Conservation (phyloP, 1,284 basidiomycete species). For the Chalciporus sp. region DNA sequence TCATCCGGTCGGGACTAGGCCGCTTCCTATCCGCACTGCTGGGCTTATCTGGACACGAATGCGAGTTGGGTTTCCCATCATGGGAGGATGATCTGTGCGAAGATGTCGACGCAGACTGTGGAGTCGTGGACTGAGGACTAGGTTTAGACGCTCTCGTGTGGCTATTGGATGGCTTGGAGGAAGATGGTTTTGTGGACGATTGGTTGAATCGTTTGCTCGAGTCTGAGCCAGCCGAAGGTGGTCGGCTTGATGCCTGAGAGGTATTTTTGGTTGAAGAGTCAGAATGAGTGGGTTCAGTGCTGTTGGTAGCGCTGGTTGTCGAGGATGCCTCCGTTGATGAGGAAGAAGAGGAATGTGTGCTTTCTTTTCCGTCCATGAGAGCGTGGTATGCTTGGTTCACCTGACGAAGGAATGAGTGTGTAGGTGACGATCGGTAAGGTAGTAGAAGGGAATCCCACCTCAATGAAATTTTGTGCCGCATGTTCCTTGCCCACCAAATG, state of each 20-base stretch:
- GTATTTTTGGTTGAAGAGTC: slow-evolving; percentile 24
- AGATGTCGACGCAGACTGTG: slow-evolving; percentile 13
- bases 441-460: slow-evolving; percentile 19
- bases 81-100: slow-evolving; percentile 9
- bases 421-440: slow-evolving; percentile 24
- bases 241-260: slow-evolving; percentile 29
- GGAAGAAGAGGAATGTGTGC: slow-evolving; percentile 35
- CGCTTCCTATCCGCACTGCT: slow-evolving; percentile 12
- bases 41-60: slow-evolving; percentile 15
- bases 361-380: slow-evolving; percentile 77
- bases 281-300: slow-evolving; percentile 24
- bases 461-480: slow-evolving; percentile 38
- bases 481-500: slow-evolving; percentile 48
- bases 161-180: slow-evolving; percentile 15
- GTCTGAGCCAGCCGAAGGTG: slow-evolving; percentile 34
- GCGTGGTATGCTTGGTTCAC: slow-evolving; percentile 51
- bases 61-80: slow-evolving; percentile 15
- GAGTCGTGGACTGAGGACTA: slow-evolving; percentile 9
- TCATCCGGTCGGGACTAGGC: slow-evolving; percentile 19
- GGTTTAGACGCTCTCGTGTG: slow-evolving; percentile 12
- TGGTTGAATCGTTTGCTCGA: slow-evolving; percentile 28
- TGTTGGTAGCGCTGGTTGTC: slow-evolving; percentile 22
- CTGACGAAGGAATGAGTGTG: slow-evolving; percentile 12
- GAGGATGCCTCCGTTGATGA: slow-evolving; percentile 31
- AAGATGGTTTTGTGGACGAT: slow-evolving; percentile 9